Evolutionary conservation across 139 green algal species (phyloP).

Genomic region (Chlamydomonas applanata): DNA sequence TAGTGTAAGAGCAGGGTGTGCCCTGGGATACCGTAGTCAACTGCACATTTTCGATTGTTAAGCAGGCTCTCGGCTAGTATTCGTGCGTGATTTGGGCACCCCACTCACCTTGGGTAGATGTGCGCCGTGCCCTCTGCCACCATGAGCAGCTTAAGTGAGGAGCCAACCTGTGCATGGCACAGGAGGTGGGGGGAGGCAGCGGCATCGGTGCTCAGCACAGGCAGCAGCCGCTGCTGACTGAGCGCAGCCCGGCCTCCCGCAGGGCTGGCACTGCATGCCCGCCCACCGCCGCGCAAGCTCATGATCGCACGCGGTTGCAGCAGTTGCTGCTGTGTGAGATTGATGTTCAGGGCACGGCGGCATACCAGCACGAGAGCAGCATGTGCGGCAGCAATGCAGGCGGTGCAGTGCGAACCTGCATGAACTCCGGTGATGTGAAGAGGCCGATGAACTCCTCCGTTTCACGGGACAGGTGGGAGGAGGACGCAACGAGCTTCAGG

Average conservation of each 20-base stretch:
- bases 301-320: not conserved
- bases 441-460: conserved; percentile 73
- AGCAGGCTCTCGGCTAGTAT: too few species aligned
- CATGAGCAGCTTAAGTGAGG: conserved; percentile 84
- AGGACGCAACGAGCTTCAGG: conserved; percentile 55
- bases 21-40: too few species aligned
- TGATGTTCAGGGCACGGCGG: too few species aligned
- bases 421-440: conserved; percentile 65
- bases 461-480: conserved; percentile 58
- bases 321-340: not conserved
- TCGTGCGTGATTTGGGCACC: not conserved
- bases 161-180: conserved; percentile 52
- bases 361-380: too few species aligned
- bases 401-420: conserved; percentile 12
- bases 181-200: too few species aligned
- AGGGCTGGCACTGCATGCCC: not conserved
- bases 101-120: conserved; percentile 68
- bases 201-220: too few species aligned
- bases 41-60: too few species aligned
- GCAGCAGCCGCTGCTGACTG: too few species aligned
- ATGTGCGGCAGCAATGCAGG: too few species aligned
- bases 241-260: too few species aligned
- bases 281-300: not conserved
- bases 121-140: conserved; percentile 80
- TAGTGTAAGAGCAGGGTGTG: too few species aligned